Conservation (phyloP, 2,329 filamentous ascomycete genomes). For the Rosellinia necatrix region DNA sequence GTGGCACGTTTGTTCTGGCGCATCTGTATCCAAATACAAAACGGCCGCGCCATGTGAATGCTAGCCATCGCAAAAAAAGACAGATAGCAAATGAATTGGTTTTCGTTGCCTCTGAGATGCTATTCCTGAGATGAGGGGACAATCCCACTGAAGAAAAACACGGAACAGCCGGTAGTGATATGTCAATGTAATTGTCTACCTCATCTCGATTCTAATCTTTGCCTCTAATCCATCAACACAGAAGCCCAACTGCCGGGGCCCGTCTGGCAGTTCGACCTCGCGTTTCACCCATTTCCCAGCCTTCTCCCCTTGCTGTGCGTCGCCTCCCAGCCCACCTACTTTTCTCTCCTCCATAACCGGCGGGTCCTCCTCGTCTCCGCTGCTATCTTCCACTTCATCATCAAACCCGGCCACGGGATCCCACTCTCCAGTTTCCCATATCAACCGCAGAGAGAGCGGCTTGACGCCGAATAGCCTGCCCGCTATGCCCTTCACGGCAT, state of each 20-base stretch:
- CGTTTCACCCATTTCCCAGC: constrained; percentile 71
- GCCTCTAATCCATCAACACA: constrained; percentile 77
- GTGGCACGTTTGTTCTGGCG: too few species aligned
- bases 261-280: constrained; percentile 79
- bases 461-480: constrained; percentile 69
- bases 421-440: constrained; percentile 92
- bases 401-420: constrained; percentile 73
- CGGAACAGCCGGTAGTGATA: background rate
- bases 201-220: constrained; percentile 69
- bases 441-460: constrained; percentile 67
- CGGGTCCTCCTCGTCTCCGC: constrained; percentile 55
- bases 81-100: background rate
- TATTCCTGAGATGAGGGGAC: background rate
- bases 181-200: constrained; percentile 11
- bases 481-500: constrained; percentile 78
- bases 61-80: background rate
- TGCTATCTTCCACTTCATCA: constrained; percentile 59
- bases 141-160: background rate
- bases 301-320: constrained; percentile 37
- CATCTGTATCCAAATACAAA: too few species aligned
- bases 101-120: background rate
- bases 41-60: too few species aligned
- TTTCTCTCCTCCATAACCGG: constrained; percentile 35
- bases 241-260: constrained; percentile 80
- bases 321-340: constrained; percentile 15